phyloP scores from a whole-genome alignment of 768 basidiomycete species.

The Naganishia antarctica region DNA sequence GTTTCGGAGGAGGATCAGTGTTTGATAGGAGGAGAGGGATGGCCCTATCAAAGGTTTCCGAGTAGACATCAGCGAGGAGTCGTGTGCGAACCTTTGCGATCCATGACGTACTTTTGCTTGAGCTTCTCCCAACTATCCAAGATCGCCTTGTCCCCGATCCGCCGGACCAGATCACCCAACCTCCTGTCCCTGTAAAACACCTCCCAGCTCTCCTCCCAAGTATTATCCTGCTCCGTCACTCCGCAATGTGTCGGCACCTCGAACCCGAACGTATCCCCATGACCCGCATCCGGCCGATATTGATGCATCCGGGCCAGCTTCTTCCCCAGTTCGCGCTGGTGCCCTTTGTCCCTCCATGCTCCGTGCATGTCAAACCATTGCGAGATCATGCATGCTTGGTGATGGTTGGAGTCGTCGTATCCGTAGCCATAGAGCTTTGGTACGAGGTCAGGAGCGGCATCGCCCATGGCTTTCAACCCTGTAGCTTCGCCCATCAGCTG shows the following conservation, averaged over 20 bases:
- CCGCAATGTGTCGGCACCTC: slow-evolving; percentile 43
- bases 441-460: slow-evolving; percentile 22
- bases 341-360: not conserved
- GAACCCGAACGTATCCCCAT: slow-evolving; percentile 37
- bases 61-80: too few relatives aligned
- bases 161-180: slow-evolving; percentile 37
- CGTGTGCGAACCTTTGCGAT: not conserved
- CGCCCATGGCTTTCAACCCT: slow-evolving; percentile 29
- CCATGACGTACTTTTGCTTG: slow-evolving; percentile 34
- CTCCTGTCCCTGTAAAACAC: slow-evolving; percentile 41
- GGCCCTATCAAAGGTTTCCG: slow-evolving; percentile 27
- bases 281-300: slow-evolving; percentile 11
- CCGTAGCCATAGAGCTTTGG: slow-evolving; percentile 27
- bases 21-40: slow-evolving; percentile 35
- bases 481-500: slow-evolving; percentile 30
- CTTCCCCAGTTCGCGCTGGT: slow-evolving; percentile 35
- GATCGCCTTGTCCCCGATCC: slow-evolving; percentile 36
- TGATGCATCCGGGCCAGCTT: slow-evolving; percentile 41
- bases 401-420: slow-evolving; percentile 6
- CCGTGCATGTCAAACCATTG: slow-evolving; percentile 36
- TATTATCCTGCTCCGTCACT: slow-evolving; percentile 45
- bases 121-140: slow-evolving; percentile 33
- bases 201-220: slow-evolving; percentile 40
- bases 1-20: slow-evolving; percentile 34
- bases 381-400: slow-evolving; percentile 35